A percentile compares a stretch with the other conserved stretches of the same genome.
These are phyloP conservation scores for Candida odintsovae DNA, from an alignment of 805 yeast species.

Conservation along the genomic window DNA sequence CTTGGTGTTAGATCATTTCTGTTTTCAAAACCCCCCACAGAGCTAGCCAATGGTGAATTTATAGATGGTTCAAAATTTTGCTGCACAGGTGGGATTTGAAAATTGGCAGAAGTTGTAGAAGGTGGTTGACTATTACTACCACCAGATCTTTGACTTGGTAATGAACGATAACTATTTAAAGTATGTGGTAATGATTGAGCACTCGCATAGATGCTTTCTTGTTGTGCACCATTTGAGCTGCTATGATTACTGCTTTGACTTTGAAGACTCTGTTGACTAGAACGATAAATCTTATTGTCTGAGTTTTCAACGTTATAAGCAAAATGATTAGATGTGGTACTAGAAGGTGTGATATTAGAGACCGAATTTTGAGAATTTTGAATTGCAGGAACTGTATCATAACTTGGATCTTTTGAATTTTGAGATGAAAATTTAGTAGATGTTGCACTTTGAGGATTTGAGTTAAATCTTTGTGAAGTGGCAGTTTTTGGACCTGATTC, in stretches of 20 bases:
- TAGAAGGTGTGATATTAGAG: background rate
- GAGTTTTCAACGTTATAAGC: background rate
- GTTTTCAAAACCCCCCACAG: too few relatives aligned
- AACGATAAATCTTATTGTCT: background rate
- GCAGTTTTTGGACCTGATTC: background rate
- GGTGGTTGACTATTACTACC: background rate
- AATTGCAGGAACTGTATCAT: background rate
- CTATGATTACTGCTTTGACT: background rate
- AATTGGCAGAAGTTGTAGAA: background rate
- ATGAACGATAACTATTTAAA: background rate
- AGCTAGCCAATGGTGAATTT: background rate
- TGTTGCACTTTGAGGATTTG: background rate
- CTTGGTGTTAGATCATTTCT: background rate
- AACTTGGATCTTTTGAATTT: background rate
- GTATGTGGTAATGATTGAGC: constrained; percentile 7
- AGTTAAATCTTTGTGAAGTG: background rate
- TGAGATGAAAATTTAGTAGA: background rate
- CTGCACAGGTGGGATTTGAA: background rate
- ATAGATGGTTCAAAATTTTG: background rate
- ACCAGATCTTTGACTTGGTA: background rate
- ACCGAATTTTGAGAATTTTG: background rate
- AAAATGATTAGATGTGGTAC: constrained; percentile 1
- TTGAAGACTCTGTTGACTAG: background rate
- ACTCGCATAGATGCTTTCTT: constrained; percentile 9
- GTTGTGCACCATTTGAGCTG: background rate